Conservation (phyloP, 345 rosid genomes). For the Euphorbia lathyris region DNA sequence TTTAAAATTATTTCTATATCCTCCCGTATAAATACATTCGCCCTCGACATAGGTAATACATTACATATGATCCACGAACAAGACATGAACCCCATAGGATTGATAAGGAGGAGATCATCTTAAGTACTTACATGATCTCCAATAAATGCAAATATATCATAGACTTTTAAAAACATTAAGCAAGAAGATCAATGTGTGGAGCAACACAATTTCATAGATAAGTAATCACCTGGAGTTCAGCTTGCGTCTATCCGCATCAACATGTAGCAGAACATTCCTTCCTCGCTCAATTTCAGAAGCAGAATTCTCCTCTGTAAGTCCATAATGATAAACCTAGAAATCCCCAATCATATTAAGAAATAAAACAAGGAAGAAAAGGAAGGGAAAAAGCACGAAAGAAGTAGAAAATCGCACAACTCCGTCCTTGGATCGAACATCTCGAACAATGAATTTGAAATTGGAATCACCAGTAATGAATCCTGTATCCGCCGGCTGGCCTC, state of each 20-base stretch:
- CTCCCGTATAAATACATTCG: too few relatives aligned
- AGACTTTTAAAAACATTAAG: too few relatives aligned
- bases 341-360: background rate
- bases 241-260: slow-evolving; percentile 66
- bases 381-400: background rate
- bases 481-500: slow-evolving; percentile 83
- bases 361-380: background rate
- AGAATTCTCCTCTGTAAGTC: slow-evolving; percentile 45
- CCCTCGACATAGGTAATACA: too few relatives aligned
- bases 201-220: background rate
- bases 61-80: too few relatives aligned
- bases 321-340: slow-evolving; percentile 72
- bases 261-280: slow-evolving; percentile 43
- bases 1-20: too few relatives aligned
- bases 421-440: slow-evolving; percentile 74
- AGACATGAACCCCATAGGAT: too few relatives aligned
- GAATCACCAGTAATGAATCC: slow-evolving; percentile 46
- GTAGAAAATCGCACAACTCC: slow-evolving; percentile 44
- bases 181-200: too few relatives aligned
- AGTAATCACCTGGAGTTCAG: slow-evolving; percentile 61
- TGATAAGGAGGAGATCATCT: too few relatives aligned
- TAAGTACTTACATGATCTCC: too few relatives aligned
- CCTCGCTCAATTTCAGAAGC: slow-evolving; percentile 40
- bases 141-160: too few relatives aligned
- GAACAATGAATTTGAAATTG: slow-evolving; percentile 48